Base-by-base conservation (phyloP, 805 yeast genomes). In the Candida xyloterini region DNA sequence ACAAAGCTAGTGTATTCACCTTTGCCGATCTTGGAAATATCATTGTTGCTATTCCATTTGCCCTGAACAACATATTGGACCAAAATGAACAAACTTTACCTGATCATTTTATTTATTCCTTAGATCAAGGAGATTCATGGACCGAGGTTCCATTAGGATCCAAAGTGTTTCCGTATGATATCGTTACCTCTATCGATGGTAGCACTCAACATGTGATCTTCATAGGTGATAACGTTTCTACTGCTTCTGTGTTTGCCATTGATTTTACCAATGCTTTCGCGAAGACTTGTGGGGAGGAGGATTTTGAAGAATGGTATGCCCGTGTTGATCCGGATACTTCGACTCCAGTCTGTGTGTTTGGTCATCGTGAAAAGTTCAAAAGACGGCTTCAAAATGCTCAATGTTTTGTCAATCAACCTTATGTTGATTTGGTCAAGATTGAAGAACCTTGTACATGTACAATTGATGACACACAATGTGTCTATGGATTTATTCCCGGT, bases 21-120 rank as follows among this genome's bases (percentile, higher is more conserved):
- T 79, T 78, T 63, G 95, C 91, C 33, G 95, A 87, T 59, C 76
- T 74, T 43, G 96, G 95, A 24, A 84, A 86, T 52, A 59, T 87
- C 9, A 72, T 85, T 13, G 59, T 83, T 2, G 83, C 86, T 2
- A 59, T 76, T n/a, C 81, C 83, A 20, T 31, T 56, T 18, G 35
- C 47, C 10, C 13, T 52, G 11, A 43, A 43, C n/a, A 38, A 33
- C 18, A 37, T 54, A n/a, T 6, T 50, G 8, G 30, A 43, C 4
- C 67, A 74, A 13, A 78, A 75, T 10, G 11, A 28, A 11, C 23
- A 9, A n/a, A 15, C 20, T 6, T 29, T 40, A 2, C 44, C 57
- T 3, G 16, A 52, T 9, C 28, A 33, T 1, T 46, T 69, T 26
- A 55, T 51, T 26, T 87, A 70, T 52, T 80, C 95, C 0, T 55